Percentiles rank a stretch among this genome's conserved stretches.
These are phyloP conservation scores for Syzygium syzygioides DNA, from an alignment of 441 rosid species.

Conservation along the genomic window DNA sequence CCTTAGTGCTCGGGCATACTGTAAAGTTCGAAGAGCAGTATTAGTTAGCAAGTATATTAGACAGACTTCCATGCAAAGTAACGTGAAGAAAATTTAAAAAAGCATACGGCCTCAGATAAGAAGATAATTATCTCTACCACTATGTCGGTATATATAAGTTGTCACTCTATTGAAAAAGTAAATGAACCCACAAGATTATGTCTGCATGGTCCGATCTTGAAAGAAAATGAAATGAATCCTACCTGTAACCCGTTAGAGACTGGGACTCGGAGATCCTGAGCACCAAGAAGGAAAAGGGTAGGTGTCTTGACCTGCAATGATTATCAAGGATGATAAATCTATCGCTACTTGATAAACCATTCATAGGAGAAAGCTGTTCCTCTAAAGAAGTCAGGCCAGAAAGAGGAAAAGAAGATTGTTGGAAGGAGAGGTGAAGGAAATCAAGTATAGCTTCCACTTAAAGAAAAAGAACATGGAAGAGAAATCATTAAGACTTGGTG, in stretches of 20 bases:
- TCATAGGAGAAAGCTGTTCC: background rate
- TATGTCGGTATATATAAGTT: background rate
- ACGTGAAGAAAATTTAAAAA: background rate
- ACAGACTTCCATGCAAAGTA: background rate
- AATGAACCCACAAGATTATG: background rate
- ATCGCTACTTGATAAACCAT: background rate
- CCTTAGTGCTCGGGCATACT: slow-evolving; percentile 77
- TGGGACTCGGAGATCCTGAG: slow-evolving; percentile 87
- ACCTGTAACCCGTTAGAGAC: slow-evolving; percentile 78
- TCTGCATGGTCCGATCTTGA: fast-evolving
- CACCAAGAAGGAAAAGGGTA: slow-evolving; percentile 71
- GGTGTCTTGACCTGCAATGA: slow-evolving; percentile 85
- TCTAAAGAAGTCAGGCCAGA: background rate
- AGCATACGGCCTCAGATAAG: background rate
- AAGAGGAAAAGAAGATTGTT: background rate
- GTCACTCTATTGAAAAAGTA: background rate
- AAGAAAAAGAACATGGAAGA: background rate
- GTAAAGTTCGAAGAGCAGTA: slow-evolving; percentile 8
- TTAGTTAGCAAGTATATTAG: background rate
- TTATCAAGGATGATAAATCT: background rate
- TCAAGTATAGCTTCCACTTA: background rate
- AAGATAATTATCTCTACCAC: background rate
- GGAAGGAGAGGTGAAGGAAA: background rate
- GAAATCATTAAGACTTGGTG: background rate
- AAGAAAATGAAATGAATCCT: slow-evolving; percentile 15